phyloP scores from a whole-genome alignment of 2,329 filamentous ascomycete genomes.

The Colletotrichum tanaceti region DNA sequence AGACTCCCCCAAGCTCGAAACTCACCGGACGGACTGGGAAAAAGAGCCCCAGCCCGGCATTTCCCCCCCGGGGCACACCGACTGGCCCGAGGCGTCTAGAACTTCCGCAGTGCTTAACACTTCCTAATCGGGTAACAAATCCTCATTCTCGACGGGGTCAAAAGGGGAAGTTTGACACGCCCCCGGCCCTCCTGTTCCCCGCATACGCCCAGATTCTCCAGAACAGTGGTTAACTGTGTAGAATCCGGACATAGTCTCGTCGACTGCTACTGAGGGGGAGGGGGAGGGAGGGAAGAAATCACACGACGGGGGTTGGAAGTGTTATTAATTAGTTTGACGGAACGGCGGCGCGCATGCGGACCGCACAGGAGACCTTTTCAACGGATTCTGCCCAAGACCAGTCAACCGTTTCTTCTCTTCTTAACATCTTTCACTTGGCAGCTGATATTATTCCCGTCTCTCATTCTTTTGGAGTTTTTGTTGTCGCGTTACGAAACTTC shows the following conservation, averaged over 20 bases:
- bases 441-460: background rate
- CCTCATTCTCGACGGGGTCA: background rate
- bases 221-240: background rate
- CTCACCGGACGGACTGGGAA: background rate
- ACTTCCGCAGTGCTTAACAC: background rate
- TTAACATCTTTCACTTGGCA: background rate
- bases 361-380: background rate
- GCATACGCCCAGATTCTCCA: constrained; percentile 5
- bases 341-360: background rate
- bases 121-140: constrained; percentile 17
- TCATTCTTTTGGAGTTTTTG: too few relatives aligned
- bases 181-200: constrained; percentile 29
- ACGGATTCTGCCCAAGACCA: background rate
- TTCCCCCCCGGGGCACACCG: background rate
- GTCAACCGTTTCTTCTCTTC: background rate
- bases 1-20: background rate
- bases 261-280: too few relatives aligned
- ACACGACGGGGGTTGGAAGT: constrained; percentile 4
- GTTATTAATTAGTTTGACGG: background rate
- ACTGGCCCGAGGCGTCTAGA: too few relatives aligned
- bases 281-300: too few relatives aligned
- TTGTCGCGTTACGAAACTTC: background rate
- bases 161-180: constrained; percentile 24
- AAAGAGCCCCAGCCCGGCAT: constrained; percentile 3
- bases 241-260: constrained; percentile 20